These are phyloP conservation scores for Pseudonitzschia multiseries DNA, from an alignment of 108 stramenopile species.

Conservation along the genomic window DNA sequence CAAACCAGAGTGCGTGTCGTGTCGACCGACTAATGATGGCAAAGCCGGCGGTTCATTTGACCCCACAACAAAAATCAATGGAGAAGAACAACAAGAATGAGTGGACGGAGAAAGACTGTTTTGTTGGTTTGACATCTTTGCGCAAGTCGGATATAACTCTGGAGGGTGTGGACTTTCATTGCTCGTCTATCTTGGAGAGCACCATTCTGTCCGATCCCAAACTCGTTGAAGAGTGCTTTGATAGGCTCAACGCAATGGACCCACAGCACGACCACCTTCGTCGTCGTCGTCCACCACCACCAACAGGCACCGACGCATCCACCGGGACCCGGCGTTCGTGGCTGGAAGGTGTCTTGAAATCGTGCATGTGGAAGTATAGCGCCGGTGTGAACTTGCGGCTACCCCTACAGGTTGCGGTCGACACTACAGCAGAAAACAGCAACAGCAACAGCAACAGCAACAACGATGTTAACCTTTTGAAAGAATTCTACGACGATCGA, in stretches of 20 bases:
- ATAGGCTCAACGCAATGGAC: neutral
- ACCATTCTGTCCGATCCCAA: constrained; percentile 29
- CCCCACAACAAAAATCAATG: neutral
- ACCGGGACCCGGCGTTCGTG: constrained; percentile 17
- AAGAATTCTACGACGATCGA: constrained; percentile 9
- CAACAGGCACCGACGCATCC: neutral
- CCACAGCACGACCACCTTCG: neutral
- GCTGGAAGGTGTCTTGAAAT: constrained; percentile 51
- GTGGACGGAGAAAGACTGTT: neutral
- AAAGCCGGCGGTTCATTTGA: neutral
- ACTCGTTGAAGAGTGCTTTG: constrained; percentile 21
- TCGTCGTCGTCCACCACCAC: neutral
- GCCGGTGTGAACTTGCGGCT: constrained; percentile 72
- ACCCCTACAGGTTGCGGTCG: constrained; percentile 10
- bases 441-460: neutral
- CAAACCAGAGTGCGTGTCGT: neutral
- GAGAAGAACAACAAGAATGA: constrained; percentile 9
- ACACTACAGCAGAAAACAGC: neutral
- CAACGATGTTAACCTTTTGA: neutral
- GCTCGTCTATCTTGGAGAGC: constrained; percentile 63
- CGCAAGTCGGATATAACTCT: constrained; percentile 45
- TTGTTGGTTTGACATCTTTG: constrained; percentile 34
- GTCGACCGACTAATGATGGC: neutral
- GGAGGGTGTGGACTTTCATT: constrained; percentile 87
- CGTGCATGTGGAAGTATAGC: constrained; percentile 73